Evolutionary conservation across 345 rosid genomes (phyloP), one percentile per base, ranked within the genome.

Genomic region (Gossypium australe): DNA sequence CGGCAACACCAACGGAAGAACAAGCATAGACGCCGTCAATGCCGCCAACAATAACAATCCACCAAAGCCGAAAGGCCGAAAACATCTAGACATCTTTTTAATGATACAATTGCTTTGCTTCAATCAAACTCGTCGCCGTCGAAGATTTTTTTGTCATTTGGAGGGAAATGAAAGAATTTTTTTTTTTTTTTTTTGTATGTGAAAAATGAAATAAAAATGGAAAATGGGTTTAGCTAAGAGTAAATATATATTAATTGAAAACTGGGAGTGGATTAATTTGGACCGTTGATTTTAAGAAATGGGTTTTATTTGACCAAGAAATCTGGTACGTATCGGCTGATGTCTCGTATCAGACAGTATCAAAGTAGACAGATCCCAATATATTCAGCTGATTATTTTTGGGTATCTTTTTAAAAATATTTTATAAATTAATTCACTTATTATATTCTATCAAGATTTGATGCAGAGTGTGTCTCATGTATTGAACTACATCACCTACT

Each of bases 1-100:
- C 49, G 94, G 94, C 70, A 89, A 66, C 56, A 87, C 11, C 80
- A 89, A 77, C 13, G 94, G 91, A 77, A 86, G 70, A 62, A 86
- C 78, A 81, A 76, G 75, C 90, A 89, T 80, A 10, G 87, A 86
- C 22, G 72, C 82, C 18, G 90, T 76, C 16, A 87, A 59, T 52
- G 45, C 80, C 67, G 66, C 77, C 82, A 89, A 51, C n/a, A 87
- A 8, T 52, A 81, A 25, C 17, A 82, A 66, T 70, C 83, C 81
- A 25, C 57, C 20, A 52, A 51, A 13, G 17, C 87, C 79, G 18
- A 82, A 80, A 9, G 52, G 9, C 17, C 52, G 27, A 5, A 66
- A 66, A 78, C 76, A 76, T 79, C 70, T 71, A 9, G 29, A 76
- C 85, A 82, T 85, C 1, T 3, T 69, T 34, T 34, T 34, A 34